These are phyloP conservation scores for Spergularia marina DNA, from an alignment of 148 eudicot species.

Conservation along the genomic window DNA sequence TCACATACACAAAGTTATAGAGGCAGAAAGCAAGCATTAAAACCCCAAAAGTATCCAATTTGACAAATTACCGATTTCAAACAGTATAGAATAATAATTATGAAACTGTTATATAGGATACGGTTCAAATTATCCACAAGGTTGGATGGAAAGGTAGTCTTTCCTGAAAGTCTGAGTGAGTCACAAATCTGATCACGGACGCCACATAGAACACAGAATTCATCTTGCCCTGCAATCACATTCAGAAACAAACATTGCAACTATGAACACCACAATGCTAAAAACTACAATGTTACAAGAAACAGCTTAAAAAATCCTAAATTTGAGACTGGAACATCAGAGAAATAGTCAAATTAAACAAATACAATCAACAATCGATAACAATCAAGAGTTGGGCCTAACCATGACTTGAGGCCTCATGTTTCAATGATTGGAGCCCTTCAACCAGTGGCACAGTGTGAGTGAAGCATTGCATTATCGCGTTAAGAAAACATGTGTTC, in stretches of 20 bases:
- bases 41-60: not conserved
- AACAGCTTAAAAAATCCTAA: not conserved
- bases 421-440: constrained; percentile 44
- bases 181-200: constrained; percentile 47
- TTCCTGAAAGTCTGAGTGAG: constrained; percentile 35
- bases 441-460: constrained; percentile 76
- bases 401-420: constrained; percentile 49
- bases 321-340: not conserved
- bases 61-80: not conserved
- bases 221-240: constrained; percentile 43
- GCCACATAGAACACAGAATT: constrained; percentile 64
- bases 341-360: not conserved
- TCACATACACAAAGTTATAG: not conserved
- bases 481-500: constrained; percentile 71
- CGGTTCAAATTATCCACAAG: constrained; percentile 65
- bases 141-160: constrained; percentile 39
- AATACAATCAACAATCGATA: not conserved
- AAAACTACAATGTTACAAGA: not conserved
- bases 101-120: constrained; percentile 46
- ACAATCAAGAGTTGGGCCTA: constrained; percentile 17
- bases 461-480: constrained; percentile 71
- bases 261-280: not conserved
- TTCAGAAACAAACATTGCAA: not conserved
- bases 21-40: not conserved
- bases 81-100: not conserved